Conservation (phyloP, 2,329 filamentous ascomycete genomes). For the Colletotrichum agaves region DNA sequence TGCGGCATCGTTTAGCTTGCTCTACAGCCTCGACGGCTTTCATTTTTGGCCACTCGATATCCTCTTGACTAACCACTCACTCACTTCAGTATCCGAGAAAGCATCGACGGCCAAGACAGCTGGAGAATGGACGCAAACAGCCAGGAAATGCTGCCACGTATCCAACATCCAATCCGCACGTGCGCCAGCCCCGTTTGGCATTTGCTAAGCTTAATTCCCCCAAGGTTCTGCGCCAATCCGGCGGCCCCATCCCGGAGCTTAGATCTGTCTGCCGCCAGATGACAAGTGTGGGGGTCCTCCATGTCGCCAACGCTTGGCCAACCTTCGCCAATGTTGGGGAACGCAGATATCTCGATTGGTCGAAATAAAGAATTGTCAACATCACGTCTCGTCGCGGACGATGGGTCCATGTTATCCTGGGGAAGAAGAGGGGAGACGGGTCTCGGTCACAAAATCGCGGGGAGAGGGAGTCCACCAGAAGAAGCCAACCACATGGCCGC, state of each 20-base stretch:
- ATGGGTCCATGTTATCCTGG: conserved; percentile 22
- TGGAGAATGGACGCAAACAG: neutral
- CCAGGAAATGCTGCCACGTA: conserved; percentile 28
- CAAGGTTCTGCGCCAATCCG: conserved; percentile 32
- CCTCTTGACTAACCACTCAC: neutral
- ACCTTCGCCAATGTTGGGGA: conserved; percentile 5
- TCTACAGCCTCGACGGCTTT: no score
- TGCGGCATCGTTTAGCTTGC: no score
- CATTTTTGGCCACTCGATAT: no score
- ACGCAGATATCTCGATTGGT: conserved; percentile 13
- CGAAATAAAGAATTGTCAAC: neutral
- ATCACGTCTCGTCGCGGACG: conserved; percentile 7
- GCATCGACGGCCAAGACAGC: neutral
- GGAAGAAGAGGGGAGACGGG: conserved; percentile 25
- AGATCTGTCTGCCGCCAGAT: conserved; percentile 38
- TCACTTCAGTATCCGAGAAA: neutral
- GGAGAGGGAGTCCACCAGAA: conserved; percentile 7
- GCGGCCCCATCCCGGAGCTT: conserved; percentile 32
- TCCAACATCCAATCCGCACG: conserved; percentile 1
- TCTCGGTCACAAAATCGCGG: conserved; percentile 21
- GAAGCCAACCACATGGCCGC: neutral
- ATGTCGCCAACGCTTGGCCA: conserved; percentile 18
- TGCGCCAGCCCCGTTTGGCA: conserved; percentile 31
- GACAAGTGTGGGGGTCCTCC: conserved; percentile 34
- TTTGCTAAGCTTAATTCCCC: conserved; percentile 35